Evolutionary conservation across 2,329 filamentous ascomycete species (phyloP).

Genomic region (Verticillium klebahnii): DNA sequence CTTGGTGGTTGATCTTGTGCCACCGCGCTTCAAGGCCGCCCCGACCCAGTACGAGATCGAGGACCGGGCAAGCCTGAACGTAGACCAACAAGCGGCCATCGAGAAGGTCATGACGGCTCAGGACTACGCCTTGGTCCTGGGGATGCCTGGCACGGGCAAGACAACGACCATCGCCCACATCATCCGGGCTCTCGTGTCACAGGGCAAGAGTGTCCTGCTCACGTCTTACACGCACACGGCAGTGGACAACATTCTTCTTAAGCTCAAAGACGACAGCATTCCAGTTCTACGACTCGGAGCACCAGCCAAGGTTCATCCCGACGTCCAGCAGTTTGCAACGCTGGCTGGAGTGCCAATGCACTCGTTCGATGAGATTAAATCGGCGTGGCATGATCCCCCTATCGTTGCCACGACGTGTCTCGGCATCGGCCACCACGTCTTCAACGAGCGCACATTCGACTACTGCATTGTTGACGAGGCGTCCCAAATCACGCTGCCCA

Average conservation of each 20-base stretch:
- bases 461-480: conserved; percentile 99
- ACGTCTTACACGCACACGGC: conserved; percentile 97
- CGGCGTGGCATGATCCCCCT: conserved; percentile 77
- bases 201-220: conserved; percentile 87
- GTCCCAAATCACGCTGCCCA: conserved; percentile 92
- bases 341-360: conserved; percentile 70
- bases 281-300: conserved; percentile 82
- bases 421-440: conserved; percentile 83
- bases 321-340: conserved; percentile 80
- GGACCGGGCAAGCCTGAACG: conserved; percentile 67
- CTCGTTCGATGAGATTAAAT: conserved; percentile 77
- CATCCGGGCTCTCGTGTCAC: conserved; percentile 80
- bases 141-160: conserved; percentile 97
- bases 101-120: conserved; percentile 93
- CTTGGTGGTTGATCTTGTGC: conserved; percentile 71
- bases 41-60: conserved; percentile 60
- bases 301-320: conserved; percentile 78
- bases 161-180: conserved; percentile 98
- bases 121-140: conserved; percentile 94
- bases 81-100: conserved; percentile 82
- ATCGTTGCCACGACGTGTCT: conserved; percentile 95
- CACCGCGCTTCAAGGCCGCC: conserved; percentile 67
- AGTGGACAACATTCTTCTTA: conserved; percentile 95
- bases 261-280: conserved; percentile 75
- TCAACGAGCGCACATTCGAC: conserved; percentile 86